A percentile compares a stretch with the other conserved stretches of the same genome.
These are phyloP conservation scores for Kluyveromyces lactis DNA, from an alignment of 805 yeast genomes.

Conservation along the genomic window DNA sequence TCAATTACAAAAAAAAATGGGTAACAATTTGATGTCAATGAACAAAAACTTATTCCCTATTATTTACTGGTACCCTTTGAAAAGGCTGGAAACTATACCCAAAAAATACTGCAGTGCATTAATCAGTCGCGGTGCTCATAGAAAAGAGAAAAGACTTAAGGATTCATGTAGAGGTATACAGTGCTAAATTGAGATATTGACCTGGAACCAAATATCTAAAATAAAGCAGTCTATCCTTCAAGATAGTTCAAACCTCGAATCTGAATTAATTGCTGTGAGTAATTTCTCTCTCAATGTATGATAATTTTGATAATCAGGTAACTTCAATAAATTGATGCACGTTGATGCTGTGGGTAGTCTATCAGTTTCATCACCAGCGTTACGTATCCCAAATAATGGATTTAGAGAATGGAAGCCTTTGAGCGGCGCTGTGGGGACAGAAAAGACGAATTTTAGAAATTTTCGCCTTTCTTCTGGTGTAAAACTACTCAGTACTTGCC, in stretches of 20 bases:
- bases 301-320: constrained; percentile 74
- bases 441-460: constrained; percentile 81
- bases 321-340: constrained; percentile 77
- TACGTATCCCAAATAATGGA: constrained; percentile 77
- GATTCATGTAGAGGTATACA: too few relatives aligned
- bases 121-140: too few relatives aligned
- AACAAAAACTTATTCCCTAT: too few relatives aligned
- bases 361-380: constrained; percentile 45
- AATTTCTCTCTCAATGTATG: constrained; percentile 51
- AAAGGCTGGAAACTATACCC: too few relatives aligned
- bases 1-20: too few relatives aligned
- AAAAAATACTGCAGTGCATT: too few relatives aligned
- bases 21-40: too few relatives aligned
- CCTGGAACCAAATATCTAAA: too few relatives aligned
- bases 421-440: constrained; percentile 86
- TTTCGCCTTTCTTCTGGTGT: constrained; percentile 50
- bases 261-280: constrained; percentile 69
- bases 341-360: constrained; percentile 90
- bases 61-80: too few relatives aligned
- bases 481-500: constrained; percentile 72
- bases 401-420: constrained; percentile 68
- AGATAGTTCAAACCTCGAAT: constrained; percentile 82
- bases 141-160: too few relatives aligned
- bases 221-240: too few relatives aligned
- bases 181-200: too few relatives aligned